Base-by-base conservation (phyloP, 495 filamentous ascomycete species). In the Annulohypoxylon nitens region DNA sequence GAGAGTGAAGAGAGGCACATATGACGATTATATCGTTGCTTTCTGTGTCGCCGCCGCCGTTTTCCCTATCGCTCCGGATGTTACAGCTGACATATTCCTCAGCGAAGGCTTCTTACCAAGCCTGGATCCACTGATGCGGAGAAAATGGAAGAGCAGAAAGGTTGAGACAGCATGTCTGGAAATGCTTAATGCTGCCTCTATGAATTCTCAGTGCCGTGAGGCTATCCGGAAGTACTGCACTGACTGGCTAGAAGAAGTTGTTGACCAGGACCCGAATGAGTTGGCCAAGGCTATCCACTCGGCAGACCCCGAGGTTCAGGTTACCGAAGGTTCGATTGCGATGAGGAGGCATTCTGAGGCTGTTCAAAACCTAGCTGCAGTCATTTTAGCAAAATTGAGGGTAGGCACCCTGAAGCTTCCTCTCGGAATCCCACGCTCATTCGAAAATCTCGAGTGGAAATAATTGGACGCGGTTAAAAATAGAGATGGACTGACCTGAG, bases 131-230 rank as follows among this genome's bases (percentile, higher is more conserved):
- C 79, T 95, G 54, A 89, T 94, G 78, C 86, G 90, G 60, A 88
- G 89, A 75, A 91, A 92, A 61, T 88, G 87, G 79, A 94, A 92
- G 81, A 92, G 89, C 75, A 86, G 86, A 70, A 91, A 91, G 61
- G 90, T 97, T 45, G 94, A 97, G 81, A 87, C 90, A 43, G 90
- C 93, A 4, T 88, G 93, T 26, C 81, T 98, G 61, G 93, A 98
- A 68, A 90, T 98, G 84, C 83, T 98, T 45, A 96, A 92, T 80
- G 93, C 93, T 10, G 97, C 95, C 16, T 97, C 94, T 80, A 91
- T 97, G 81, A 90, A 94, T 73, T 83, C 87, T 47, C 79, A 85
- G 2, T 98, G 94, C 72, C 90, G 94, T 14, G 91, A 93, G 69
- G 90, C 90, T 14, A 91, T 98, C 59, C 85, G 86, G 54, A 93